Conservation (phyloP, 1,284 basidiomycete genomes). For the Cronartium quercuum region DNA sequence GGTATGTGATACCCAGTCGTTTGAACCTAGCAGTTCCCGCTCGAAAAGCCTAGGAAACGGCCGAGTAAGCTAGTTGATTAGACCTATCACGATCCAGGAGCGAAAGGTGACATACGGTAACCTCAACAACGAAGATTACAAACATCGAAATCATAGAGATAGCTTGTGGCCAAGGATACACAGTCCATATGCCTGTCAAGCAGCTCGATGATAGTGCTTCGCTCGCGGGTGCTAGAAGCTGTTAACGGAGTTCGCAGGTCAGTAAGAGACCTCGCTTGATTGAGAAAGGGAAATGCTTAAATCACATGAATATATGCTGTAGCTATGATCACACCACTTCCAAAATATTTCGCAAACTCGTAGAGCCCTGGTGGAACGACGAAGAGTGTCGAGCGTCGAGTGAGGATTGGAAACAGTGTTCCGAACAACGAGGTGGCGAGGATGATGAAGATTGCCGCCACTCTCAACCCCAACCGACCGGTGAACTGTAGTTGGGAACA, state of each 20-base stretch:
- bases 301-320: conserved; percentile 57
- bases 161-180: conserved; percentile 55
- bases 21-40: conserved; percentile 43
- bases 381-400: neutral
- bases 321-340: conserved; percentile 58
- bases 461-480: conserved; percentile 7
- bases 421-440: conserved; percentile 28
- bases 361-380: conserved; percentile 10
- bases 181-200: conserved; percentile 63
- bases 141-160: conserved; percentile 40
- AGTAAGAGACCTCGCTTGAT: neutral
- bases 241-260: neutral
- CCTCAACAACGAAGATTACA: conserved; percentile 48
- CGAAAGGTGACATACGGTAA: conserved; percentile 6
- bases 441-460: conserved; percentile 28
- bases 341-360: conserved; percentile 32
- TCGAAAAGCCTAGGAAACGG: conserved; percentile 51
- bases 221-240: conserved; percentile 65
- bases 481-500: conserved; percentile 1
- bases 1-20: conserved; percentile 35
- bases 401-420: conserved; percentile 24
- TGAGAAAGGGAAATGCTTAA: neutral
- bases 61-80: neutral
- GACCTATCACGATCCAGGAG: neutral
- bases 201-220: conserved; percentile 67